Base-by-base conservation (phyloP, 768 basidiomycete genomes). In the Ramaria sp. region DNA sequence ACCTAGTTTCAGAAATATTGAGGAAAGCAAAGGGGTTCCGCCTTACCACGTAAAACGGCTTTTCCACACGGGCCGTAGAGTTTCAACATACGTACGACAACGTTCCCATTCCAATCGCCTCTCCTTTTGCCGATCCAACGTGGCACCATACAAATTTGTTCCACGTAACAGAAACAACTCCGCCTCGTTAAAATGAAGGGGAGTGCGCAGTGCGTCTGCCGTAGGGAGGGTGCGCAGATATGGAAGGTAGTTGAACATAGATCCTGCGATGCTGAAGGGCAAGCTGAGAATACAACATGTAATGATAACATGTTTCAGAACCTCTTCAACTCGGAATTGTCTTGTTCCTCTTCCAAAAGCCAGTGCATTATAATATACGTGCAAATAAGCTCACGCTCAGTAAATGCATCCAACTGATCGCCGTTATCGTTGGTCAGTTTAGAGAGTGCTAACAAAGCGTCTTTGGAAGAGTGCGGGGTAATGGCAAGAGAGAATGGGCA, bases 121-220 rank as follows among this genome's bases (percentile, higher is more conserved):
- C 4, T 76, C 77, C 3, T 69, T 69, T 60, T 76, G 68, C 1
- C 91, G 79, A 60, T 92, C 86, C 12, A 76, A 53, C 0, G 88
- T 83, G 0, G 91, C 92, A 2, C 86, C 83, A 60, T 82, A 81
- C 2, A 98, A 65, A 67, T 94, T 94, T 2, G 87, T 88, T 0
- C 91, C 92, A 53, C 76, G 73, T 51, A 96, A 77, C 10, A 82
- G 66, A 19, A 80, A 75, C 17, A 83, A 69, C 65, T 98, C 94
- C 15, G 64, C 53, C 0, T 66, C 48, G 0, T 78, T 78, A 65
- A 91, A 96, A 60, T 88, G 82, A 12, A 92, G 72, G 0, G 92
- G 79, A 0, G 93, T 94, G 13, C 75, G 70, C 0, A 95, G 73
- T 53, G 76, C 72, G 1, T 73, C 69, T 0, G 75, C 49, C 0